Conservation (phyloP, 495 filamentous ascomycete species). For the Venustampulla echinocandica region DNA sequence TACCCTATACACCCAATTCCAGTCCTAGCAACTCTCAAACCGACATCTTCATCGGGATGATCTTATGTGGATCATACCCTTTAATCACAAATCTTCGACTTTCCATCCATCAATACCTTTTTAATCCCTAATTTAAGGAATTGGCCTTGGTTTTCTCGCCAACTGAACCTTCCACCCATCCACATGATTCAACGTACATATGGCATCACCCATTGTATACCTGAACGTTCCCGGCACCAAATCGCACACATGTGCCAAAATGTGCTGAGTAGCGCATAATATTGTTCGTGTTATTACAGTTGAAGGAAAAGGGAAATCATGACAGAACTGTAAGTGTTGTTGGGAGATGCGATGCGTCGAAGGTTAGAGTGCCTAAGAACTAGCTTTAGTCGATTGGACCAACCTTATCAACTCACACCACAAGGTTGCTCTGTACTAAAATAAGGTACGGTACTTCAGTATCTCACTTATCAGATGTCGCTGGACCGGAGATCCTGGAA, state of each 20-base stretch:
- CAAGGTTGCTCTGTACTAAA: too few species aligned
- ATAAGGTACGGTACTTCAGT: too few species aligned
- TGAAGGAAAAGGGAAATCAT: conserved; percentile 98
- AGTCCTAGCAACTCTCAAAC: conserved; percentile 40
- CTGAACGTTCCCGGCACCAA: conserved; percentile 76
- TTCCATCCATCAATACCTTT: conserved; percentile 43
- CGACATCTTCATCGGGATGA: conserved; percentile 96
- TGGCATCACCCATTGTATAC: conserved; percentile 98
- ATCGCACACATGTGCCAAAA: conserved; percentile 79
- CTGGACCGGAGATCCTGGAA: too few species aligned
- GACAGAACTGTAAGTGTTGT: conserved; percentile 91
- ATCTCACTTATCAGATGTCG: too few species aligned
- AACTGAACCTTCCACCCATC: conserved; percentile 78
- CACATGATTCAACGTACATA: conserved; percentile 87
- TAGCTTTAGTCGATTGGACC: too few species aligned
- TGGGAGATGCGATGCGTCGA: too few species aligned
- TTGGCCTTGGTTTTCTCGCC: conserved; percentile 62
- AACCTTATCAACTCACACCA: too few species aligned
- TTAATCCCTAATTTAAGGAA: conserved; percentile 72
- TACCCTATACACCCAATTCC: neutral
- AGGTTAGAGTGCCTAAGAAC: too few species aligned
- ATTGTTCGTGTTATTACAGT: too few species aligned
- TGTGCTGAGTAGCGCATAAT: conserved; percentile 86
- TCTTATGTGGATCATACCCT: conserved; percentile 84
- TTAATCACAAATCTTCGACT: conserved; percentile 79